Conservation (phyloP, 345 rosid genomes). For the Raphanus sativus region DNA sequence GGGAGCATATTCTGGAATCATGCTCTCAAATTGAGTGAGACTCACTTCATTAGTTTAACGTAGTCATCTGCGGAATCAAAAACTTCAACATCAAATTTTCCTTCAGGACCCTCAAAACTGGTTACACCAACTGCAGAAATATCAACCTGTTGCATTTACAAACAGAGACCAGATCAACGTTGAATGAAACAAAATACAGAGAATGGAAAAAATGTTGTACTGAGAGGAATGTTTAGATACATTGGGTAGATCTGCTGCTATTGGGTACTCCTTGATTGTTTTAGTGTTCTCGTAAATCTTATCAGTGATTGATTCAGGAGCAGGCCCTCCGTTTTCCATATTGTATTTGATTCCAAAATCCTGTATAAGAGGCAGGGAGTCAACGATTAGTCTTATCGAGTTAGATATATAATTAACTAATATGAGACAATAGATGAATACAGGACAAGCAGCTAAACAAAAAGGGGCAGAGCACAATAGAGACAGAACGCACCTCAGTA, state of each 20-base stretch:
- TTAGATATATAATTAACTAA: neutral
- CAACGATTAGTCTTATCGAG: neutral
- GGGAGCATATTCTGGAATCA: neutral
- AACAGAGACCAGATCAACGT: neutral
- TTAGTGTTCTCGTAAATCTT: conserved; percentile 90
- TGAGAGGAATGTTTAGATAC: conserved; percentile 35
- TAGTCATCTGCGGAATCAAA: neutral
- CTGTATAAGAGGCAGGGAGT: conserved; percentile 33
- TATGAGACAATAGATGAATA: neutral
- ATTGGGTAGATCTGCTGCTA: conserved; percentile 68
- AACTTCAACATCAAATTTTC: conserved; percentile 62
- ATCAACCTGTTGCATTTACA: conserved; percentile 56
- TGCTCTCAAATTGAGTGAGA: neutral
- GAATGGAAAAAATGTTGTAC: neutral
- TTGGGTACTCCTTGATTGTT: conserved; percentile 73
- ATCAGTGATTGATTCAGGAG: conserved; percentile 88
- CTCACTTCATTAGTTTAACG: neutral
- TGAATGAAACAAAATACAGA: conserved; percentile 5
- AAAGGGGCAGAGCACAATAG: neutral
- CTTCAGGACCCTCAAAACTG: conserved; percentile 72
- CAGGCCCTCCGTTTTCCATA: conserved; percentile 97
- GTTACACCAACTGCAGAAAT: conserved; percentile 60
- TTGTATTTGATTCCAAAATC: conserved; percentile 95
- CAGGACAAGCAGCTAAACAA: neutral
- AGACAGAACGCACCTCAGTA: conserved; percentile 54